Base-by-base conservation (phyloP, 768 basidiomycete species). In the Gymnopilus dilepis region DNA sequence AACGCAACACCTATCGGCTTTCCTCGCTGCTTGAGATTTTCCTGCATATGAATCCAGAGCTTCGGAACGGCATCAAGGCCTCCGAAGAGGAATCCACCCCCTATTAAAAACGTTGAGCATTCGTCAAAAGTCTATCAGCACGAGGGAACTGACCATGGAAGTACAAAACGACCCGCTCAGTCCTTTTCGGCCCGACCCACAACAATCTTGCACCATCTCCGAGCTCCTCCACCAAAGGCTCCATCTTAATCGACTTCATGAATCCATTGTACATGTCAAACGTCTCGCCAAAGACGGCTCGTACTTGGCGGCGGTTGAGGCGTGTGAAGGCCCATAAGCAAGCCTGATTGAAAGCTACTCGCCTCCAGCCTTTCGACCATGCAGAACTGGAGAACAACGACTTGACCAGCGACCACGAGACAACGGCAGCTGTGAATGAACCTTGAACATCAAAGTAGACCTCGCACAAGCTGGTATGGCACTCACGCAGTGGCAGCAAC, bases 141-240 rank as follows among this genome's bases (percentile, higher is more conserved):
- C 12, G 28, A 4, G 6, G 28, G 13, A 58, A 30, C 62, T 11
- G 42, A 66, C 65, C 69, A 59, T 77, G 76, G 26, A 71, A 56
- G 55, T 68, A 73, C 17, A 74, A 26, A 6, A 74, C 38, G 9
- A 74, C 70, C 2, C 65, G 65, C 0, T 67, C 69, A 15, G 68
- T 69, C 28, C 67, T 62, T 60, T 68, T 71, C 1, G 56, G 56
- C 11, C 53, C 69, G 19, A 76, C 59, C 74, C 74, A 76, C 15
- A 73, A 47, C 50, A 73, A 56, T 31, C 67, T 62, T n/a, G 65
- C 70, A 47, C 66, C 67, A 26, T 64, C 65, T 1, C 67, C 70
- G 22, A 73, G 28, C 24, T 54, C 52, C 26, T 54, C 52, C 0
- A 54, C 37, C 34, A 54, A 3, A 0, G 52, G 52, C 58, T 55